Evolutionary conservation across 2,329 filamentous ascomycete species (phyloP), one percentile per base, ranked within the genome.

Genomic region (Lachnellula hyalina): DNA sequence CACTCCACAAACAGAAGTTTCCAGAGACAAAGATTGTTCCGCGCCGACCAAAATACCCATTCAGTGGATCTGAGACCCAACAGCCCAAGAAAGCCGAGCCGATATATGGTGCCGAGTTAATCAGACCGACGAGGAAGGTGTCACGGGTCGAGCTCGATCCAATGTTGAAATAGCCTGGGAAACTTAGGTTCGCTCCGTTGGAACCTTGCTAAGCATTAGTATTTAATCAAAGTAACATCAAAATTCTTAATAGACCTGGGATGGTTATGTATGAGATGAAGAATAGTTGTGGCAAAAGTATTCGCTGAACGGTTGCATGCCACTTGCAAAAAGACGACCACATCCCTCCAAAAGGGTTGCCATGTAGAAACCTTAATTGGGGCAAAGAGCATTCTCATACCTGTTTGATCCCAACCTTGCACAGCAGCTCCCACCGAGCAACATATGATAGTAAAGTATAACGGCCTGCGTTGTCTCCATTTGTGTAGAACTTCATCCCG

Each of bases 1-100:
- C 49, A 9, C 49, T 38, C 44, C 44, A 52, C 8, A 56, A 82
- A 60, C 90, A 84, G 60, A 89, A 77, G 40, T 80, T 71, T 59
- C 85, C 87, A 6, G 84, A 80, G 40, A 88, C 74, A 68, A 88
- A 87, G 42, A 89, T 84, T 3, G 84, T 87, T 4, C 87, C 86
- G 2, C 86, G 78, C 49, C 87, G 82, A 17, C 87, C 87, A 54
- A 67, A 73, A 71, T 89, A 73, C 71, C 90, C 89, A 67, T 86
- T 86, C 35, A 81, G 66, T 2, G 83, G 83, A 59, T 87, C 85
- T 0, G 83, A 84, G 12, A 85, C 68, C 85, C 84, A 87, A 66
- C 82, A 85, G 4, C 83, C 83, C 32, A 78, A 62, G 25, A 72
- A 78, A 0, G 80, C 79, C 52, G 73, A 81, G 42, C 72, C 74